Percentiles rank a stretch among this genome's conserved stretches.
phyloP scores from a whole-genome alignment of 768 basidiomycete species.

The Tulasnella sp. region DNA sequence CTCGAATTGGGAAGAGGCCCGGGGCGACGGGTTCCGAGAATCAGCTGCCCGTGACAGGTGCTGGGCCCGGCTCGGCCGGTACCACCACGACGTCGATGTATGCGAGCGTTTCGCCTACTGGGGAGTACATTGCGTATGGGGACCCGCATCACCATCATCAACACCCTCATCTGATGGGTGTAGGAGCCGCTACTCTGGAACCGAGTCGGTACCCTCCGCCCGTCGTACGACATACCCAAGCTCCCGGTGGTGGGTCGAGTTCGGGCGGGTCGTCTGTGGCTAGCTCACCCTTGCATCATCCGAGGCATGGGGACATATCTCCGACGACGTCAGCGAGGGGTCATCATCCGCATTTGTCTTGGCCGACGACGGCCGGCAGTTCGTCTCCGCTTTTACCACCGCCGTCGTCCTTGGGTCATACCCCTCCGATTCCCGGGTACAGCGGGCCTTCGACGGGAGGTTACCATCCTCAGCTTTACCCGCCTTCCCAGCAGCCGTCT shows the following conservation, averaged over 20 bases:
- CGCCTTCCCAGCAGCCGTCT: slow-evolving; percentile 4
- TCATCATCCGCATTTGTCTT: slow-evolving; percentile 6
- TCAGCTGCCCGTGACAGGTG: neutral
- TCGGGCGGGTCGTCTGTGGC: neutral
- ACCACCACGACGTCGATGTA: slow-evolving; percentile 5
- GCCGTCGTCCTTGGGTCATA: neutral
- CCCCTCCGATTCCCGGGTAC: neutral
- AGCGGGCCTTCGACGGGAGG: neutral
- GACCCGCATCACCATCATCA: neutral
- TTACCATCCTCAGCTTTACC: slow-evolving; percentile 10
- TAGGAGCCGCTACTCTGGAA: slow-evolving; percentile 6
- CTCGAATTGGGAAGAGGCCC: slow-evolving; percentile 7
- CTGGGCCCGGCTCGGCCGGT: neutral
- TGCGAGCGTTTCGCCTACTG: slow-evolving; percentile 1
- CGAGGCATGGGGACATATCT: neutral
- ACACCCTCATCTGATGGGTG: neutral
- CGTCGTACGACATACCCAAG: neutral
- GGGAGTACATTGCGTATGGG: slow-evolving; percentile 8
- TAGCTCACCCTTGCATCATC: slow-evolving; percentile 13
- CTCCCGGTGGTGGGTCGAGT: neutral
- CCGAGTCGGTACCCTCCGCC: slow-evolving; percentile 18
- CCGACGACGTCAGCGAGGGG: neutral
- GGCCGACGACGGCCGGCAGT: neutral
- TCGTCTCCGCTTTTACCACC: neutral
- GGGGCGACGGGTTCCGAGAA: neutral